Conservation (phyloP, 768 basidiomycete species). For the Xanthoconium stramineum region DNA sequence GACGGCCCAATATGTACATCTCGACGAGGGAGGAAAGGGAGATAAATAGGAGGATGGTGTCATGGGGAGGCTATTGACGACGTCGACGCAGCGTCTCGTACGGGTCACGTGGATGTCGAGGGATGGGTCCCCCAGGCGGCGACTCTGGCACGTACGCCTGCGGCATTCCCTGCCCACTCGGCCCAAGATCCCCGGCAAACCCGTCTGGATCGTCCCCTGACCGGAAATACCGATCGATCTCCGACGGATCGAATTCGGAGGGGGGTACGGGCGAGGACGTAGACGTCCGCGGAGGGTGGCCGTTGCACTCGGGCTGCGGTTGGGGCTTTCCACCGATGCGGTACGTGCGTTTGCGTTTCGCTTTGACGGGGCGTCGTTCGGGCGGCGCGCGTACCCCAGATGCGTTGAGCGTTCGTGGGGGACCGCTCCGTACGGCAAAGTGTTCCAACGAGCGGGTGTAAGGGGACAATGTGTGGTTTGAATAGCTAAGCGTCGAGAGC, state of each 20-base stretch:
- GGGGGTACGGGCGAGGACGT: slow-evolving; percentile 36
- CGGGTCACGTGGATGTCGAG: slow-evolving; percentile 1
- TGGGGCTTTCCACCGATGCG: slow-evolving; percentile 43
- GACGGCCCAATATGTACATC: background rate
- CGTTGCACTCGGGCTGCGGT: background rate
- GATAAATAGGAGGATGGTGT: background rate
- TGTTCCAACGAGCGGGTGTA: slow-evolving; percentile 89
- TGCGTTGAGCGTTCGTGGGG: slow-evolving; percentile 47
- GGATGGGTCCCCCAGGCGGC: background rate
- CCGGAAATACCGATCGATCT: slow-evolving; percentile 76
- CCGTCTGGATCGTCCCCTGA: slow-evolving; percentile 23
- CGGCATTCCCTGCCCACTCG: background rate
- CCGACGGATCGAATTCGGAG: slow-evolving; percentile 64
- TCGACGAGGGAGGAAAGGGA: background rate
- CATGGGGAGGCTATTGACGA: background rate
- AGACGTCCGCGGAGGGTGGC: slow-evolving; percentile 14
- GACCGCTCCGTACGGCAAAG: slow-evolving; percentile 89
- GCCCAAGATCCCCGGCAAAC: background rate
- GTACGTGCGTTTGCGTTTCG: slow-evolving; percentile 72
- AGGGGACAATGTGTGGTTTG: slow-evolving; percentile 91
- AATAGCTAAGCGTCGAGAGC: slow-evolving; percentile 78
- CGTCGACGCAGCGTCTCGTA: slow-evolving; percentile 13
- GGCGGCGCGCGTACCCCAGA: slow-evolving; percentile 32
- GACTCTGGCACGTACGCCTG: background rate
- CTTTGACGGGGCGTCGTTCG: slow-evolving; percentile 62